phyloP scores from a whole-genome alignment of 2,329 filamentous ascomycete genomes.

The Ophiosphaerella korrae region DNA sequence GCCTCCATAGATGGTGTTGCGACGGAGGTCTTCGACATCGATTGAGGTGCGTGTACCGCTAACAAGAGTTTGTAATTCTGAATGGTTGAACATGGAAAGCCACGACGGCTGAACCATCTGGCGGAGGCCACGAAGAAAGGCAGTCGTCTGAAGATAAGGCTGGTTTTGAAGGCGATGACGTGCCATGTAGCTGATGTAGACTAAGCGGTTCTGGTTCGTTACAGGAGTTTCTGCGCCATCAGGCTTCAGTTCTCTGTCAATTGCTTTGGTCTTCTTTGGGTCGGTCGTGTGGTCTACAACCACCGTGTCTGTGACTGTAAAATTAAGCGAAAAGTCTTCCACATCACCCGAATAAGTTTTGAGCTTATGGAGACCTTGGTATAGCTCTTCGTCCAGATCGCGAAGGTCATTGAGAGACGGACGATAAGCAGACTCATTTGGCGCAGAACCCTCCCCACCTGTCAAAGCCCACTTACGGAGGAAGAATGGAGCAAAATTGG shows the following conservation, averaged over 20 bases:
- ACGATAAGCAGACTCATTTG: conserved; percentile 75
- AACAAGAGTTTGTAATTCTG: conserved; percentile 89
- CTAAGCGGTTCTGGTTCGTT: conserved; percentile 86
- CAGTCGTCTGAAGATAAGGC: conserved; percentile 78
- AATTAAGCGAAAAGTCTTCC: conserved; percentile 80
- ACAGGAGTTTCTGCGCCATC: conserved; percentile 78
- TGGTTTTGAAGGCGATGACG: conserved; percentile 84
- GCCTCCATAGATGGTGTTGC: conserved; percentile 85
- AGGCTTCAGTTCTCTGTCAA: conserved; percentile 76
- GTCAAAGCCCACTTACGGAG: conserved; percentile 91
- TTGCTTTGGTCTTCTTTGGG: conserved; percentile 58
- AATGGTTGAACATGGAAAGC: conserved; percentile 98
- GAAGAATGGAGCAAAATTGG: conserved; percentile 94
- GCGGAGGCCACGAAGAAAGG: conserved; percentile 84
- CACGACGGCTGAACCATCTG: conserved; percentile 89
- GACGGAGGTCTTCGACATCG: conserved; percentile 81
- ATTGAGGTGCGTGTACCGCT: conserved; percentile 86
- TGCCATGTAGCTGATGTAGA: conserved; percentile 94
- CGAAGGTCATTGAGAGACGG: conserved; percentile 94
- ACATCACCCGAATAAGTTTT: conserved; percentile 88
- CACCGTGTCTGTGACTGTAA: conserved; percentile 79
- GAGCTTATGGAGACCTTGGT: conserved; percentile 79
- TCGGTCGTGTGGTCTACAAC: conserved; percentile 39
- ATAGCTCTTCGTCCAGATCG: conserved; percentile 88
- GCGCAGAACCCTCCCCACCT: conserved; percentile 65